Conservation (phyloP, 129 eudicot genomes). For the Saposhnikovia divaricata region DNA sequence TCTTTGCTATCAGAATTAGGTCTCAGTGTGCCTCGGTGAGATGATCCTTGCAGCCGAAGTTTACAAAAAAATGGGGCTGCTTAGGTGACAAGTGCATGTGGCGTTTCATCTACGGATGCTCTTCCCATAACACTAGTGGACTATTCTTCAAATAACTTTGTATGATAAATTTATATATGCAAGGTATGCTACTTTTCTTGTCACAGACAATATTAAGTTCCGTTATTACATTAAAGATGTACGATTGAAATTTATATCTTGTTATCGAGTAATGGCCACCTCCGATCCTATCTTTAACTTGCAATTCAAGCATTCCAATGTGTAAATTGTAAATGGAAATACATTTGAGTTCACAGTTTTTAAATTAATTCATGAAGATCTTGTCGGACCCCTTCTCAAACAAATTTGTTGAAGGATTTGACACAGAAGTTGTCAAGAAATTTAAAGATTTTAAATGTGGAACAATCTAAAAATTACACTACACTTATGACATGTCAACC, state of each 20-base stretch:
- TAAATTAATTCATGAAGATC: too few relatives aligned
- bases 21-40: slow-evolving; percentile 67
- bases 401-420: too few relatives aligned
- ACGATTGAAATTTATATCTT: background rate
- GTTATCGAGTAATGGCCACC: too few relatives aligned
- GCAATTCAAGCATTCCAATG: background rate
- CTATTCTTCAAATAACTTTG: slow-evolving; percentile 18
- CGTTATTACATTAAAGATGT: background rate
- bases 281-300: too few relatives aligned
- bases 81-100: slow-evolving; percentile 15
- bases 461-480: background rate
- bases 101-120: background rate
- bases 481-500: background rate
- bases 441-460: background rate
- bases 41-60: slow-evolving; percentile 7
- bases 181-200: background rate
- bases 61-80: slow-evolving; percentile 9
- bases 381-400: too few relatives aligned
- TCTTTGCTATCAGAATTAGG: slow-evolving; percentile 47
- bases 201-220: background rate
- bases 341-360: too few relatives aligned
- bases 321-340: too few relatives aligned
- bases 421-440: too few relatives aligned
- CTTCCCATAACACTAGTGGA: slow-evolving; percentile 7
- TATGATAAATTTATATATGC: slow-evolving; percentile 11